Evolutionary conservation across 1,284 basidiomycete species (phyloP).

Genomic region (Boletus austroedulis): DNA sequence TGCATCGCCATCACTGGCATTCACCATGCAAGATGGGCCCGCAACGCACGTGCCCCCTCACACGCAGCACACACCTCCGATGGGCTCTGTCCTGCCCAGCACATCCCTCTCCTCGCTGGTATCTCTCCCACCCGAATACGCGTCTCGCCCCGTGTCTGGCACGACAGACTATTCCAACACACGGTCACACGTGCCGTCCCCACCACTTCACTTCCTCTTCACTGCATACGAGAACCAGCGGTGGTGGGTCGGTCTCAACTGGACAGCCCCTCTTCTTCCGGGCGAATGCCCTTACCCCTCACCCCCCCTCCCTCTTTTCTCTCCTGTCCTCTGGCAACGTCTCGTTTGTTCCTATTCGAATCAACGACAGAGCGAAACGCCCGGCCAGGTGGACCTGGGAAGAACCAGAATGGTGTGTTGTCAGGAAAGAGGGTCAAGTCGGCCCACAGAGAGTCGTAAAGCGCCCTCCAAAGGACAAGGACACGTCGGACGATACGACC

Average conservation of each 20-base stretch:
- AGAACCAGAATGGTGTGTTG: conserved; percentile 82
- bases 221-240: conserved; percentile 94
- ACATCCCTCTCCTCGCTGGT: conserved; percentile 46
- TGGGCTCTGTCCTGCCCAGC: conserved; percentile 57
- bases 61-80: conserved; percentile 66
- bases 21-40: conserved; percentile 63
- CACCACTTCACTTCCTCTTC: conserved; percentile 72
- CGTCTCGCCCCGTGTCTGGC: conserved; percentile 29
- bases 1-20: conserved; percentile 58
- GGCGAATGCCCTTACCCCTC: no score
- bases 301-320: conserved; percentile 73
- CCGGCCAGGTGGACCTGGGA: conserved; percentile 84
- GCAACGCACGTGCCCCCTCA: conserved; percentile 52
- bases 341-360: conserved; percentile 32
- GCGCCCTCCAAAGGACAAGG: conserved; percentile 58
- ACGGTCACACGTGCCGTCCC: conserved; percentile 23
- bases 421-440: conserved; percentile 50
- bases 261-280: conserved; percentile 90
- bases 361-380: conserved; percentile 53
- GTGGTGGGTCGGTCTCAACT: conserved; percentile 91
- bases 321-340: conserved; percentile 52
- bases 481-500: conserved; percentile 31
- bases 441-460: conserved; percentile 54
- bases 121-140: conserved; percentile 37
- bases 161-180: no score